Conservation (phyloP, 257 asterid genomes). For the Cordia subcordata region DNA sequence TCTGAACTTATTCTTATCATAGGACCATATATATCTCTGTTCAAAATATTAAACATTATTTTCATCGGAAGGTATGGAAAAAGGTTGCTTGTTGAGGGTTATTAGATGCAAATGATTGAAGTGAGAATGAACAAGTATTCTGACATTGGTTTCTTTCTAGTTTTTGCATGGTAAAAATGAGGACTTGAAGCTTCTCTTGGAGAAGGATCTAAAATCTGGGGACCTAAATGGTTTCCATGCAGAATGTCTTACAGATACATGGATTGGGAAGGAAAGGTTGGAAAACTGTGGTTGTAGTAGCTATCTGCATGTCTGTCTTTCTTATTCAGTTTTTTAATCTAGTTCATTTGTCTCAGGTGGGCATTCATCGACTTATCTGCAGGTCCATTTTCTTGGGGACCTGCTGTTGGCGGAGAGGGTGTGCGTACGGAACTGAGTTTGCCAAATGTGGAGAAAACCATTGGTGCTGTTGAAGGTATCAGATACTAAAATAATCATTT, state of each 20-base stretch:
- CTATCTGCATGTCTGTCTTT: neutral
- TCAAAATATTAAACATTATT: neutral
- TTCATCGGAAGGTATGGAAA: neutral
- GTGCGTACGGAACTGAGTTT: constrained; percentile 92
- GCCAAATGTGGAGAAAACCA: constrained; percentile 88
- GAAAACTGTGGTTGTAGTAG: neutral
- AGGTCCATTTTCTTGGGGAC: constrained; percentile 98
- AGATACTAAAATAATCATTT: constrained; percentile 6
- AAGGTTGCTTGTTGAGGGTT: neutral
- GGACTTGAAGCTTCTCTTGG: constrained; percentile 56
- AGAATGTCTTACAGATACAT: constrained; percentile 88
- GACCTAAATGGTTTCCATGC: constrained; percentile 74
- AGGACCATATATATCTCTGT: neutral
- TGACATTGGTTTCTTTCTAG: constrained; percentile 35
- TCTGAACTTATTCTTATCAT: neutral
- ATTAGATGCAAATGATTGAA: neutral
- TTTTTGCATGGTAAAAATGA: constrained; percentile 66
- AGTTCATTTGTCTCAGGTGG: constrained; percentile 60
- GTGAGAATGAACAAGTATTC: constrained; percentile 10
- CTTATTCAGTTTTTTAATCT: constrained; percentile 5
- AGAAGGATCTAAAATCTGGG: constrained; percentile 77
- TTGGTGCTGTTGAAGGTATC: constrained; percentile 90
- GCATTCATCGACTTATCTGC: constrained; percentile 93
- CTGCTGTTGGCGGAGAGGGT: constrained; percentile 99
- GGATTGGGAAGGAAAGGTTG: constrained; percentile 89